phyloP scores from a whole-genome alignment of 768 basidiomycete species.

The Lactarius evosmus region DNA sequence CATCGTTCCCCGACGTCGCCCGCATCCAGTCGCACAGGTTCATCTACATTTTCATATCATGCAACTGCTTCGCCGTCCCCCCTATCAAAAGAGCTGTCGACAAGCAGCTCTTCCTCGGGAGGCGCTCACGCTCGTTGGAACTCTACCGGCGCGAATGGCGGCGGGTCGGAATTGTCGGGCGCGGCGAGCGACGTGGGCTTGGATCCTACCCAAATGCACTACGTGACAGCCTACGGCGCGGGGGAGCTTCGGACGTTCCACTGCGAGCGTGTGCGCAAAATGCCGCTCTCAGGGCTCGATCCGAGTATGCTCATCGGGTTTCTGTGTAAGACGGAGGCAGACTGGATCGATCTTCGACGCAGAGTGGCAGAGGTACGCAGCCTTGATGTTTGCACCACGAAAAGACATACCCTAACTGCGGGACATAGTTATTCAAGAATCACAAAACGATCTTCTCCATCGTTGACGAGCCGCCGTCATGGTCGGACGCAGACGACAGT shows the following conservation, averaged over 20 bases:
- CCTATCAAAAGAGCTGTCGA: constrained; percentile 60
- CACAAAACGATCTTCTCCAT: constrained; percentile 77
- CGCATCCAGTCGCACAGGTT: constrained; percentile 30
- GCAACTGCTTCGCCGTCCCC: constrained; percentile 61
- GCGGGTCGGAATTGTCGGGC: constrained; percentile 25
- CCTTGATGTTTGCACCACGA: constrained; percentile 17
- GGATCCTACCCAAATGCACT: constrained; percentile 56
- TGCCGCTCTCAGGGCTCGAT: constrained; percentile 86
- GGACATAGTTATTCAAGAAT: constrained; percentile 40
- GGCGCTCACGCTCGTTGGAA: constrained; percentile 36
- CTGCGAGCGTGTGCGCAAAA: constrained; percentile 94
- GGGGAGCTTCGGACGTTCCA: constrained; percentile 86
- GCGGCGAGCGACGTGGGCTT: constrained; percentile 25
- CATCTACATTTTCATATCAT: constrained; percentile 51
- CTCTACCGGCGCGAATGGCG: constrained; percentile 38
- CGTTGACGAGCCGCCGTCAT: constrained; percentile 82
- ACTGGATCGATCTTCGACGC: constrained; percentile 79
- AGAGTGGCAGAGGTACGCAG: constrained; percentile 67
- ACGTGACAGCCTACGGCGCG: constrained; percentile 66
- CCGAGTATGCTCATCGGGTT: constrained; percentile 98
- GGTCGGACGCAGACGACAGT: constrained; percentile 75
- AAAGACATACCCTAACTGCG: not conserved
- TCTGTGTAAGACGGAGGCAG: constrained; percentile 73
- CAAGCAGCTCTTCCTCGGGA: constrained; percentile 37
- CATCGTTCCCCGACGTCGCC: constrained; percentile 30